Percentiles rank a stretch among this genome's conserved stretches.
Conservation (phyloP, 1,284 basidiomycete species). For the Trametes hirsuta region DNA sequence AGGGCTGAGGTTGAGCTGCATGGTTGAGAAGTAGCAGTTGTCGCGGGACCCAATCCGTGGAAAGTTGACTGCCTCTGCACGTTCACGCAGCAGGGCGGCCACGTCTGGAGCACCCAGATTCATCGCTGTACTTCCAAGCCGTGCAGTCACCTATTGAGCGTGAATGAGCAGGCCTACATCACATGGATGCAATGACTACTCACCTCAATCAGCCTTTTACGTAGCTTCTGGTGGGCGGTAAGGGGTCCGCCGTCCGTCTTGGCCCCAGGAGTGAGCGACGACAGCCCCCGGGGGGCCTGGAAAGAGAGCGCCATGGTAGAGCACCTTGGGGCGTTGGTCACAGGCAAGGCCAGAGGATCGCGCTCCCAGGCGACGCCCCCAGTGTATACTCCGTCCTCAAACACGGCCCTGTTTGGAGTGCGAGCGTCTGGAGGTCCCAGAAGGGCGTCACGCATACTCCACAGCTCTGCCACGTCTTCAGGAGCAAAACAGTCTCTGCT, state of each 20-base stretch:
- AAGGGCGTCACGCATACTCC: background rate
- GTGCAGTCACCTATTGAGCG: background rate
- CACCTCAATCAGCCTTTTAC: background rate
- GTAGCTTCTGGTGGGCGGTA: background rate
- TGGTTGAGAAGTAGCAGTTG: background rate
- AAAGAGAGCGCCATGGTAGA: background rate
- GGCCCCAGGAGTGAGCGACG: background rate
- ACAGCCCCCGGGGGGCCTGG: background rate
- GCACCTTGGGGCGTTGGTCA: background rate
- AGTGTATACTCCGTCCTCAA: background rate
- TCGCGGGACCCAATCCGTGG: background rate
- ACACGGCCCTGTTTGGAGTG: background rate
- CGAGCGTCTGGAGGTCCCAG: background rate
- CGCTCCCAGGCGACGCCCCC: background rate
- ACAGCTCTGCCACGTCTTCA: background rate
- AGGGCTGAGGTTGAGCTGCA: too few relatives aligned
- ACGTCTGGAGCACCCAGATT: background rate
- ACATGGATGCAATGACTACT: background rate
- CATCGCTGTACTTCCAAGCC: background rate
- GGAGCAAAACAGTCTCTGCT: background rate
- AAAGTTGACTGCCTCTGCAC: background rate
- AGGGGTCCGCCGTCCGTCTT: background rate
- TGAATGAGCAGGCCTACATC: background rate
- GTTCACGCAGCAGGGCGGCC: background rate
- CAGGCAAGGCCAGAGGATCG: background rate